Conservation (phyloP, 2,329 filamentous ascomycete species). For the Pyricularia grisea region DNA sequence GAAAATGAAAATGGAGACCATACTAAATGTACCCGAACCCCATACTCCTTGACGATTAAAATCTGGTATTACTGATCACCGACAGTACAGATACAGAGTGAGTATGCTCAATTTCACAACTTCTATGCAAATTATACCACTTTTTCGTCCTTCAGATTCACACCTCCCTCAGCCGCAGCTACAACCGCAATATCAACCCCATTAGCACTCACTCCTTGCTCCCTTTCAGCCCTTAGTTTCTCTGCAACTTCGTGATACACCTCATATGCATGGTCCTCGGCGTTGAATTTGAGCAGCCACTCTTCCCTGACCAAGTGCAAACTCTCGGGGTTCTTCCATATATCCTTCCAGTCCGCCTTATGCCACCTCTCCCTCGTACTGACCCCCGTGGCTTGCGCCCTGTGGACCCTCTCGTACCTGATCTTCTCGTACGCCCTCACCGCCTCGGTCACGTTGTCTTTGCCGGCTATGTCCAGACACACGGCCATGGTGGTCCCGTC, state of each 20-base stretch:
- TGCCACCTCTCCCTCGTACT: constrained; percentile 40
- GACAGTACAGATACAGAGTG: not conserved
- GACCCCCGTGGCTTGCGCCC: constrained; percentile 36
- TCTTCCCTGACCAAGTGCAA: constrained; percentile 35
- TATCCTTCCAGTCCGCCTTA: constrained; percentile 36
- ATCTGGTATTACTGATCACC: not conserved
- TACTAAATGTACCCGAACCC: not conserved
- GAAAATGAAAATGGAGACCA: not conserved
- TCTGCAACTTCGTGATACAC: constrained; percentile 5
- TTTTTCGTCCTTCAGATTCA: not conserved
- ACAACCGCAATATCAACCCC: not conserved
- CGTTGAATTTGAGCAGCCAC: constrained; percentile 39
- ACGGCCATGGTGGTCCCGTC: constrained; percentile 26
- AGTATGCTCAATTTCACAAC: not conserved
- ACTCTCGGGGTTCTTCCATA: constrained; percentile 31
- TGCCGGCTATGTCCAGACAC: constrained; percentile 27
- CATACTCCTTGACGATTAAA: not conserved
- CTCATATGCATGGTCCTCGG: constrained; percentile 32
- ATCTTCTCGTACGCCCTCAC: constrained; percentile 34
- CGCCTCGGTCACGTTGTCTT: constrained; percentile 24
- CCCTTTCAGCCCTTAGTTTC: not conserved
- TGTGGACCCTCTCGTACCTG: constrained; percentile 35
- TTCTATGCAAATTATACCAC: not conserved
- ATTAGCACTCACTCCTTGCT: not conserved
- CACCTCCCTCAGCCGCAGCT: not conserved